Base-by-base conservation (phyloP, 1,139 yeast species). In the Williopsis jadinii region DNA sequence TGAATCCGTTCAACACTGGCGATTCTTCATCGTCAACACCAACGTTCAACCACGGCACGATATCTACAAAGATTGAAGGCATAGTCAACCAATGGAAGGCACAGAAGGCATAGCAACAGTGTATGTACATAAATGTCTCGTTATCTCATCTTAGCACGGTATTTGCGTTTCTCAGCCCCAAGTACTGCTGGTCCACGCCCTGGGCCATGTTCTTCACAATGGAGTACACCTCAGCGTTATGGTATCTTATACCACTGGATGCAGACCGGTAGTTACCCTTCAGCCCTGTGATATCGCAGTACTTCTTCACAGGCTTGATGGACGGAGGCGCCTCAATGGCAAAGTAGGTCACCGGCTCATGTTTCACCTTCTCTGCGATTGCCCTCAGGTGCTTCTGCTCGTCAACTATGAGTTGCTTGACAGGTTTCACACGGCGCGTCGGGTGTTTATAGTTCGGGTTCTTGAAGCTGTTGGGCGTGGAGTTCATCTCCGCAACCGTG, bases 211-310 rank as follows among this genome's bases (percentile, higher is more conserved):
- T 77, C 59, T 80, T 80, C 26, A 87, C 84, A 45, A 81, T 74
- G 43, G 81, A 84, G 61, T 78, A 92, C 30, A 94, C 80, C 61
- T 92, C 98, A 39, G 78, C 80, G 57, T 92, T 82, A 63, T 85
- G 80, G 61, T 79, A 92, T 43, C 96, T 67, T 45, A 92, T 67
- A 34, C 86, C 84, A 55, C 80, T 85, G 11, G 82, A 69, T 0
- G 95, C 95, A 35, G 84, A 74, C 57, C 75, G 81, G 67, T 92
- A 92, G 37, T 64, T 72, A 0, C 90, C 94, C 41, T 78, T 82
- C 26, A 92, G 68, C 0, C 98, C 98, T 0, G 98, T 92, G 40
- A 92, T 80, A 61, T 92, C 98, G 64, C 98, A 92, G 65, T 88
- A 92, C 54, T 80, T 82, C 63, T 84, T 86, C 15, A 71, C 68